A percentile compares a stretch with the other conserved stretches of the same genome.
Evolutionary conservation across 2,329 filamentous ascomycete species (phyloP).

Genomic region (Lachnellula hyalina): DNA sequence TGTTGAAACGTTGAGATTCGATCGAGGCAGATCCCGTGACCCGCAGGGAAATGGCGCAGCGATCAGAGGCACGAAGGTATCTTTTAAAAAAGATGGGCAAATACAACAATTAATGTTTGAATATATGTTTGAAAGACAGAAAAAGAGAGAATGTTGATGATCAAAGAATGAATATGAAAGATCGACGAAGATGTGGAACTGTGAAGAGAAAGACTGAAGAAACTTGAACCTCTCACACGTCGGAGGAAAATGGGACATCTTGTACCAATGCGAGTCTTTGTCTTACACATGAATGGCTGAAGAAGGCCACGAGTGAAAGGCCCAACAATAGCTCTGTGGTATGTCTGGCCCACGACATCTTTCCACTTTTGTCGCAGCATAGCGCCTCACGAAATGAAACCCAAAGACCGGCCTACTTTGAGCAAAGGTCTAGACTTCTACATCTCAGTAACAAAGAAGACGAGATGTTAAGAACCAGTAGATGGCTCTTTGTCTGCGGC

Average conservation of each 20-base stretch:
- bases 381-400: constrained; percentile 25
- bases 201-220: constrained; percentile 2
- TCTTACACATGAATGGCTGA: constrained; percentile 14
- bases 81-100: neutral
- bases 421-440: neutral
- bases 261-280: constrained; percentile 14
- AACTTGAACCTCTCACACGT: neutral
- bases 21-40: constrained; percentile 5
- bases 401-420: constrained; percentile 1
- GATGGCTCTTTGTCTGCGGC: constrained; percentile 7
- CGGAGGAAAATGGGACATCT: constrained; percentile 12
- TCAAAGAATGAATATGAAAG: constrained; percentile 9
- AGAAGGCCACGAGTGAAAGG: constrained; percentile 6
- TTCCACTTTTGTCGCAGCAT: neutral
- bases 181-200: constrained; percentile 5
- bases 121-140: constrained; percentile 3
- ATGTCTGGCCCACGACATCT: constrained; percentile 2
- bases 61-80: neutral
- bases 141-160: constrained; percentile 9
- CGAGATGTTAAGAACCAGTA: constrained; percentile 8
- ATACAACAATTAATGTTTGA: neutral
- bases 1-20: neutral
- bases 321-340: constrained; percentile 7
- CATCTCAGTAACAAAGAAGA: neutral
- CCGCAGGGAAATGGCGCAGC: constrained; percentile 1